Base-by-base conservation (phyloP, 148 eudicot species). In the Fagopyrum esculentum region DNA sequence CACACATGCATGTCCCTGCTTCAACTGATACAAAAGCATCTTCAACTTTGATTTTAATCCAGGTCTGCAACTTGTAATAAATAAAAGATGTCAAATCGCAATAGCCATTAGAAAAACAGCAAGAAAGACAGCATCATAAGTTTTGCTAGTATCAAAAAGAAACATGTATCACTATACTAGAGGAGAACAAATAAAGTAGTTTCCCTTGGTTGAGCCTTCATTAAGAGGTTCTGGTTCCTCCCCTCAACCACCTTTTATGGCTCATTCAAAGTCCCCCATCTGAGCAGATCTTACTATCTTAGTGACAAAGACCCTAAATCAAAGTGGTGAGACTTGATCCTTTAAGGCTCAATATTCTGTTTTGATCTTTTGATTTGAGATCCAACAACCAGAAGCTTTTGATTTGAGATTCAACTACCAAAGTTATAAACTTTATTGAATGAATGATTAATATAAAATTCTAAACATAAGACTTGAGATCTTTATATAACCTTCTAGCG, bases 11-110 rank as follows among this genome's bases (percentile, higher is more conserved):
- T 7, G 85, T 75, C 52, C 78, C 83, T n/a, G 72, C 73, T 52
- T 82, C 82, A 49, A 89, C 75, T 69, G 70, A 81, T 76, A 95
- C 84, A 59, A 83, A 75, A 54, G 78, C 85, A 74, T 86, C 86
- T 77, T 85, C 91, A 10, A 95, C 73, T 82, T 86, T 90, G 76
- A 92, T 80, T 57, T 81, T 74, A 43, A 92, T 64, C 80, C 84
- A 82, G 74, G 81, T 76, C 98, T 89, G 88, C 83, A 83, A 76
- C 17, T 69, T 73, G 73, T 63, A 78, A 43, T 75, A 64, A 16
- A 47, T 43, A 45, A 9, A 68, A 56, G 22, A 77, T 43, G 46
- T 43, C 46, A 66, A 40, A 66, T 40, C 43, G 71, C 6, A 13
- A 35, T 13, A 66, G 45, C 19, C 13, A 43, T 29, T 8, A 29